These are phyloP conservation scores for Hyaloscypha finlandica DNA, from an alignment of 495 filamentous ascomycete genomes.

Conservation along the genomic window DNA sequence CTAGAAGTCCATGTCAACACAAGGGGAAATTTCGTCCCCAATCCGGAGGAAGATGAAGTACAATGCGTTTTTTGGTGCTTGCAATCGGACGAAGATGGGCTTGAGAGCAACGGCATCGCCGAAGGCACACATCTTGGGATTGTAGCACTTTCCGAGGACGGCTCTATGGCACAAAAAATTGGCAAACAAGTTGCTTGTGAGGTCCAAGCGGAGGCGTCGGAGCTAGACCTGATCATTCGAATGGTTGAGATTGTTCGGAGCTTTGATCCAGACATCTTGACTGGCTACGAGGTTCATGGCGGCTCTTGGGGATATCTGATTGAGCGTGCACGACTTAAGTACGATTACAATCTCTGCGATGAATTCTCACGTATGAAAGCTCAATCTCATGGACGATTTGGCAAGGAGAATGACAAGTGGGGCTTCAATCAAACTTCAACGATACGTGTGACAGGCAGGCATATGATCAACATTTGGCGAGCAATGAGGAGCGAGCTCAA, in stretches of 20 bases:
- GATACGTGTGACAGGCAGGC: constrained; percentile 84
- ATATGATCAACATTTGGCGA: constrained; percentile 97
- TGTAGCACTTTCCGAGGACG: constrained; percentile 61
- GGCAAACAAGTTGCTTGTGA: constrained; percentile 56
- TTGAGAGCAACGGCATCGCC: constrained; percentile 53
- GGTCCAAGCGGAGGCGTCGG: constrained; percentile 71
- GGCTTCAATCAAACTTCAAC: constrained; percentile 89
- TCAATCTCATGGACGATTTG: constrained; percentile 76
- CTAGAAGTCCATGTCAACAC: constrained; percentile 95
- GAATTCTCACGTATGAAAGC: constrained; percentile 88
- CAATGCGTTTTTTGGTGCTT: constrained; percentile 89
- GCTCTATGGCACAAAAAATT: constrained; percentile 50
- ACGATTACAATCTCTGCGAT: constrained; percentile 86
- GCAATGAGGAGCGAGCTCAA: constrained; percentile 92
- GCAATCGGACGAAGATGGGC: constrained; percentile 66
- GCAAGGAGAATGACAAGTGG: constrained; percentile 86
- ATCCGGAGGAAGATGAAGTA: constrained; percentile 91
- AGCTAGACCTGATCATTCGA: constrained; percentile 79
- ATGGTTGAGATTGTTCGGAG: constrained; percentile 84
- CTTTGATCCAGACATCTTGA: constrained; percentile 89
- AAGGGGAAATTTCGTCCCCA: constrained; percentile 73
- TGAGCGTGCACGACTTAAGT: constrained; percentile 81
- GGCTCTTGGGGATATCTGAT: constrained; percentile 94
- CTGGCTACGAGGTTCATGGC: constrained; percentile 93
- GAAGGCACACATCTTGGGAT: constrained; percentile 61